Evolutionary conservation across 2,329 filamentous ascomycete genomes (phyloP), one percentile per base, ranked within the genome.

Genomic region (Ascochyta fabae): DNA sequence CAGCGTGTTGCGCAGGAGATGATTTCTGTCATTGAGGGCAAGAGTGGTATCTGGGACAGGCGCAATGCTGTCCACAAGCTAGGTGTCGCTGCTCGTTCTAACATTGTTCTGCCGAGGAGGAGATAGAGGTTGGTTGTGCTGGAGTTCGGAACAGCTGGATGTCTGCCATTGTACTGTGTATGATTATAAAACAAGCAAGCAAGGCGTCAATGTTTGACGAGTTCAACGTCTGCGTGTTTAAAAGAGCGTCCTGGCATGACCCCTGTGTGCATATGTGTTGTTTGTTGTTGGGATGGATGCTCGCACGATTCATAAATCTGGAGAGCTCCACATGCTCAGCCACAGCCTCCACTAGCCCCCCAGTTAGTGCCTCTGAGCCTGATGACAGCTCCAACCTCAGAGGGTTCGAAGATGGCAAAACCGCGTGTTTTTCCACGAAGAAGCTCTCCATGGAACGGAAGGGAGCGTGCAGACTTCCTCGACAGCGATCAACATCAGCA

Each of bases 1-100:
- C 83, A 88, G 67, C 84, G 90, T 51, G 84, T 98, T 59, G 92
- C 91, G 1, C 88, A 94, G 72, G 94, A 97, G 83, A 80, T 98
- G 57, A 83, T 98, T 50, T 84, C 89, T 33, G 90, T 98, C 24
- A 88, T 96, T 9, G 93, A 98, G 81, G 95, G 95, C 29, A 85
- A 85, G 68, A 96, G 92, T 63, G 73, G 78, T 23, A 88, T 92
- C 42, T 99, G 95, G 95, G 92, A 96, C 38, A 88, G 86, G 81
- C 84, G 95, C 65, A 83, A 84, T 62, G 78, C 81, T 60, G 79
- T 96, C 52, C 95, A 99, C 79, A 96, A 92, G 84, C 78, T 88
- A 65, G 92, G 86, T 59, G 91, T 93, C 33, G 84, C 86, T 26
- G 85, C 90, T 24, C 85, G 95, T 78, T 88, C 90, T 31, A 98